Conservation (phyloP, 495 filamentous ascomycete species). For the Talaromyces borbonicus region DNA sequence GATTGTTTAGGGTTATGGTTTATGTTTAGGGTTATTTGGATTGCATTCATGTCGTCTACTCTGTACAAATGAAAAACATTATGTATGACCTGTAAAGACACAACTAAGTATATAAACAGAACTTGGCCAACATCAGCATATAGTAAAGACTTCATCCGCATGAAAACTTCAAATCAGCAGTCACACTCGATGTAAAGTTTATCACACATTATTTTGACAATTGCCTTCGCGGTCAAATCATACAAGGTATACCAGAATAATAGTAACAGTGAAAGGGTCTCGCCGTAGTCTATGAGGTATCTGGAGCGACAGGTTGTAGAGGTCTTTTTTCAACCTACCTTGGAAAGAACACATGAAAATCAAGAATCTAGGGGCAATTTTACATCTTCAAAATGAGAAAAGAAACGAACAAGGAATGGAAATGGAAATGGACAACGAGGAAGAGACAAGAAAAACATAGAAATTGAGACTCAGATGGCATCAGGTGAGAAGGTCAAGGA, state of each 20-base stretch:
- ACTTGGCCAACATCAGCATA: no score
- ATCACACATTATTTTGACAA: not conserved
- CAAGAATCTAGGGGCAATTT: conserved; percentile 8
- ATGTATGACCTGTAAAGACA: no score
- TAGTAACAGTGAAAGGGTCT: conserved; percentile 14
- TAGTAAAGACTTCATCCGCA: no score
- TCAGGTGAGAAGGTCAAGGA: not conserved
- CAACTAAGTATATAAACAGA: no score
- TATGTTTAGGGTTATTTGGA: no score
- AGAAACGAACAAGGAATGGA: conserved; percentile 6
- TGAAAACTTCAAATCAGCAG: no score
- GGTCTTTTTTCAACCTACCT: conserved; percentile 15
- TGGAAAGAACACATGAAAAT: conserved; percentile 9
- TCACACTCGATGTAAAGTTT: no score
- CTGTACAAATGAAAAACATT: no score
- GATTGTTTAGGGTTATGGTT: no score
- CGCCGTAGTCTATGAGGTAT: conserved; percentile 24
- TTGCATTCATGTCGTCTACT: no score
- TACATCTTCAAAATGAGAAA: not conserved
- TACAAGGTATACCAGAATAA: conserved; percentile 3
- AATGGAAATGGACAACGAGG: not conserved
- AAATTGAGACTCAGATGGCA: not conserved
- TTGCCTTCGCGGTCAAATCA: not conserved
- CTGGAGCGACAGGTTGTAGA: conserved; percentile 22
- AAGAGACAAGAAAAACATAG: not conserved